These are phyloP conservation scores for Pythium aphanidermatum DNA, from an alignment of 352 stramenopile genomes.

Conservation along the genomic window DNA sequence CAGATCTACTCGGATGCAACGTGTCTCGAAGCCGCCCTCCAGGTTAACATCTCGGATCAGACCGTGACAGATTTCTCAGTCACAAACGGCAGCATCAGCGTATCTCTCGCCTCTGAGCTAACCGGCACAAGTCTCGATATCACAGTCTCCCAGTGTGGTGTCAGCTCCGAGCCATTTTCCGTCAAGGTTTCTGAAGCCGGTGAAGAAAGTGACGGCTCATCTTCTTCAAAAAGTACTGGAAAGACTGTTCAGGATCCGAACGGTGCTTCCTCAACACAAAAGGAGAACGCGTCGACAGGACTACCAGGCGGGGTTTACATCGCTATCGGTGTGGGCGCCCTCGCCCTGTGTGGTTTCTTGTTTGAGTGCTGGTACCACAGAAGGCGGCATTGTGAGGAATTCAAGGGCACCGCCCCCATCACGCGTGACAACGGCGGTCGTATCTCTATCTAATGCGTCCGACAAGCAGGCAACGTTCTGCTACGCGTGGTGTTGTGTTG, in stretches of 20 bases:
- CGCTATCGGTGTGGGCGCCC: conserved; percentile 54
- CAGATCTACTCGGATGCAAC: conserved; percentile 11
- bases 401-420: not conserved
- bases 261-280: conserved; percentile 33
- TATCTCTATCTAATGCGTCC: not conserved
- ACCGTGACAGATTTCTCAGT: not conserved
- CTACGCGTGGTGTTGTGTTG: too few species aligned
- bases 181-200: conserved; percentile 4
- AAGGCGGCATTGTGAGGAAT: conserved; percentile 31
- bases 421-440: not conserved
- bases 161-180: conserved; percentile 1
- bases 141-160: conserved; percentile 12
- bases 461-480: too few species aligned
- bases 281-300: conserved; percentile 37
- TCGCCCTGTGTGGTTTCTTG: conserved; percentile 59
- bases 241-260: not conserved
- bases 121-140: conserved; percentile 6
- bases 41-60: conserved; percentile 10
- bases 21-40: not conserved
- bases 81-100: conserved; percentile 7
- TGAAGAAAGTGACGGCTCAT: not conserved
- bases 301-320: conserved; percentile 66
- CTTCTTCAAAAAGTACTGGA: too few species aligned
- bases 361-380: conserved; percentile 75
- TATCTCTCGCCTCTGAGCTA: conserved; percentile 6